Evolutionary conservation across 1,284 basidiomycete genomes (phyloP).

Genomic region (Trametes pubescens): DNA sequence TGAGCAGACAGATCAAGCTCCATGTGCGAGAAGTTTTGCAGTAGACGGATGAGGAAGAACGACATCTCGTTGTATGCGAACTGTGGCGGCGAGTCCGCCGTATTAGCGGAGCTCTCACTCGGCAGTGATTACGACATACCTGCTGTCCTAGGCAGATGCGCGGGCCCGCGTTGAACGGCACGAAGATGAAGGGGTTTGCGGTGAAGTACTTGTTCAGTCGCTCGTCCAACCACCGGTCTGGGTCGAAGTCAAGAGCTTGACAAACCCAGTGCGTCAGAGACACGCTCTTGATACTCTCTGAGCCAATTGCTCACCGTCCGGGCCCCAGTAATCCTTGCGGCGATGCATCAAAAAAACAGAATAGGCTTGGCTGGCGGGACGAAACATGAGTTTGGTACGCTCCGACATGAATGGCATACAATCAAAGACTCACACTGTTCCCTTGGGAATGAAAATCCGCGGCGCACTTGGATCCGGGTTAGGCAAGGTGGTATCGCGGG

Average conservation of each 20-base stretch:
- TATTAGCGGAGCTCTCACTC: slow-evolving; percentile 19
- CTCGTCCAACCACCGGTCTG: slow-evolving; percentile 66
- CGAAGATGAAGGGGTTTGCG: slow-evolving; percentile 66
- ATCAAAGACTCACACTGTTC: slow-evolving; percentile 28
- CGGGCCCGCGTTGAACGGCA: slow-evolving; percentile 67
- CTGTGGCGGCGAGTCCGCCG: slow-evolving; percentile 22
- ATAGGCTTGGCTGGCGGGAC: slow-evolving; percentile 31
- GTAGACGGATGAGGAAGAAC: slow-evolving; percentile 49
- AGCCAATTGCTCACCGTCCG: slow-evolving; percentile 46
- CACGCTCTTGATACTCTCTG: slow-evolving; percentile 33
- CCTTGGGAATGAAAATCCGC: slow-evolving; percentile 38
- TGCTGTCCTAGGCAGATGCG: slow-evolving; percentile 69
- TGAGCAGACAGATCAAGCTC: slow-evolving; percentile 43
- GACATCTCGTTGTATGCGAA: slow-evolving; percentile 54
- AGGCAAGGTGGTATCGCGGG: slow-evolving; percentile 34
- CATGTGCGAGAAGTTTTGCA: slow-evolving; percentile 58
- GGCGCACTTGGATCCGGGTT: slow-evolving; percentile 35
- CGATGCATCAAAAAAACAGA: slow-evolving; percentile 43
- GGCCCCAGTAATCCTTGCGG: slow-evolving; percentile 42
- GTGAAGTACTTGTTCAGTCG: slow-evolving; percentile 58
- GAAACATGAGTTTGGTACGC: too few species aligned
- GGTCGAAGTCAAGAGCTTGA: slow-evolving; percentile 61
- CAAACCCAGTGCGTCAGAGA: slow-evolving; percentile 36
- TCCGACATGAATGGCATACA: too few species aligned
- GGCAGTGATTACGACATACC: slow-evolving; percentile 34